These are phyloP conservation scores for Lineolata rhizophorae DNA, from an alignment of 495 filamentous ascomycete species.

Conservation along the genomic window DNA sequence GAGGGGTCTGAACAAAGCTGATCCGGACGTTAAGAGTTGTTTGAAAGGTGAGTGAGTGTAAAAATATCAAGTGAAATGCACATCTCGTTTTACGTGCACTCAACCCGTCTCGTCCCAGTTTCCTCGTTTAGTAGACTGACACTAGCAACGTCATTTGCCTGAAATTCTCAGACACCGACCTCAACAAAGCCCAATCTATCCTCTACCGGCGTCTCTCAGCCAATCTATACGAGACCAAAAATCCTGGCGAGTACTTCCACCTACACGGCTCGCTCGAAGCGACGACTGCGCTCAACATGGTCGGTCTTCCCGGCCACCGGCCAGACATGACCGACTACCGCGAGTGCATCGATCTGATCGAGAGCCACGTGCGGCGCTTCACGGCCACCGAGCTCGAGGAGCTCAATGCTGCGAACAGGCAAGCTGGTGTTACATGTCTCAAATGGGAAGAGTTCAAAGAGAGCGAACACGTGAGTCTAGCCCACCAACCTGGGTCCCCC, in stretches of 20 bases:
- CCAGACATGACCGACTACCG: slow-evolving; percentile 43
- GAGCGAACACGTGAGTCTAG: slow-evolving; percentile 27
- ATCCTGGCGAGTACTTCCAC: slow-evolving; percentile 44
- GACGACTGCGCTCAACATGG: slow-evolving; percentile 43
- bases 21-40: slow-evolving; percentile 34
- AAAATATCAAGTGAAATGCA: slow-evolving; percentile 9
- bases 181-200: slow-evolving; percentile 45
- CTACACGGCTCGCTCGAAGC: slow-evolving; percentile 62
- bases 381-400: slow-evolving; percentile 38
- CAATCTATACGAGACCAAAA: slow-evolving; percentile 51
- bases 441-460: slow-evolving; percentile 41
- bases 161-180: slow-evolving; percentile 63
- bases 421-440: slow-evolving; percentile 44
- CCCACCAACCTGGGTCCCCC: too few relatives aligned
- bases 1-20: slow-evolving; percentile 41
- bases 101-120: too few relatives aligned
- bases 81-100: too few relatives aligned
- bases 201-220: slow-evolving; percentile 54
- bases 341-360: slow-evolving; percentile 43
- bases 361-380: slow-evolving; percentile 38
- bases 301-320: slow-evolving; percentile 39
- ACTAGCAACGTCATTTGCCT: slow-evolving; percentile 1
- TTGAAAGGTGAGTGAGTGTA: too few relatives aligned
- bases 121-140: too few relatives aligned
- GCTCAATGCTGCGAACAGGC: slow-evolving; percentile 35